Evolutionary conservation across 345 rosid genomes (phyloP).

Genomic region (Bretschneidera sinensis): DNA sequence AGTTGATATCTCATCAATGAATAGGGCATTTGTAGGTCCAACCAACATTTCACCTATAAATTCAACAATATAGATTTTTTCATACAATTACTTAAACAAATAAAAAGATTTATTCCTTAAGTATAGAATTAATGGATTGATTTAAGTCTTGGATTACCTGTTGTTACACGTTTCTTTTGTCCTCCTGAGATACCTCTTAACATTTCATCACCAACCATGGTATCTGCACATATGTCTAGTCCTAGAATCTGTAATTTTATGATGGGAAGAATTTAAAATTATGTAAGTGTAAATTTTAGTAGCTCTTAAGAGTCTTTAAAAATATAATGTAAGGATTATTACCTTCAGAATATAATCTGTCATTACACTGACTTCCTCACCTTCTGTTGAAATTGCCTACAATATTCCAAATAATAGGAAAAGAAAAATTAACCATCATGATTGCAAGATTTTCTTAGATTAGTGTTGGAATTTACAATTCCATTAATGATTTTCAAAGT

Average conservation of each 20-base stretch:
- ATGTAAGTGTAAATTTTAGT: not conserved
- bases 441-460: no score
- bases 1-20: slow-evolving; percentile 76
- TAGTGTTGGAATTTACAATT: no score
- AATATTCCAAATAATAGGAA: not conserved
- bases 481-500: no score
- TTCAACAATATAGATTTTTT: no score
- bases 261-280: slow-evolving; percentile 3
- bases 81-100: not conserved
- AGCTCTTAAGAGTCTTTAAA: not conserved
- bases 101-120: not conserved
- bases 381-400: slow-evolving; percentile 46
- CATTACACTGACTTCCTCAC: slow-evolving; percentile 39
- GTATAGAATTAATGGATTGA: no score
- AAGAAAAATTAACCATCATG: no score
- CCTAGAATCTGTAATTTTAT: slow-evolving; percentile 53
- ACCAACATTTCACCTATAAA: slow-evolving; percentile 65
- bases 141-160: slow-evolving; percentile 32
- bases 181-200: slow-evolving; percentile 82
- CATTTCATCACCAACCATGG: slow-evolving; percentile 68
- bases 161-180: slow-evolving; percentile 76
- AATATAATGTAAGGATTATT: not conserved
- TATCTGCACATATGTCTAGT: slow-evolving; percentile 69
- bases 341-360: slow-evolving; percentile 55
- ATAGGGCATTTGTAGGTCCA: slow-evolving; percentile 52